A percentile compares a stretch with the other conserved stretches of the same genome.
Evolutionary conservation across 78 protist genomes (phyloP).

Genomic region (Bigelowiella natans): DNA sequence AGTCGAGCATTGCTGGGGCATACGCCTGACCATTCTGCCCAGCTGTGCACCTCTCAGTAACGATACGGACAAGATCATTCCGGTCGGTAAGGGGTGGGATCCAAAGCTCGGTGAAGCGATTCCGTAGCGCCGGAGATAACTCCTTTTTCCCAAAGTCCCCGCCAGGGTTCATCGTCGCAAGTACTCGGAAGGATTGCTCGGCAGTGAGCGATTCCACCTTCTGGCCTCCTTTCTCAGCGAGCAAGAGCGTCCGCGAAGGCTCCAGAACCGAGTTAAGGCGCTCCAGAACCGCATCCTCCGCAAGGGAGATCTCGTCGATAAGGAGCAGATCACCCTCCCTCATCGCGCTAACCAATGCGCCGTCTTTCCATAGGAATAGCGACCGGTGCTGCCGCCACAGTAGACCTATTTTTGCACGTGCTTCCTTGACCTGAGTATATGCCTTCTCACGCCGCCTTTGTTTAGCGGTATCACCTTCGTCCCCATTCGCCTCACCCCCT

Average conservation of each 20-base stretch:
- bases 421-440: neutral
- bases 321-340: slow-evolving; percentile 73
- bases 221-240: slow-evolving; percentile 71
- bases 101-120: slow-evolving; percentile 91
- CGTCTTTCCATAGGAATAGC: neutral
- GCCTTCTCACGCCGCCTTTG: neutral
- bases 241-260: slow-evolving; percentile 62
- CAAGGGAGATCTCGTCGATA: slow-evolving; percentile 94
- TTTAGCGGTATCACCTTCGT: too few species aligned
- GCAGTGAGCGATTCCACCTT: neutral
- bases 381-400: neutral
- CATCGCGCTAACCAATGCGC: slow-evolving; percentile 85
- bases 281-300: slow-evolving; percentile 98
- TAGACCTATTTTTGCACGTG: neutral
- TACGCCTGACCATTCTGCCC: neutral
- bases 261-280: slow-evolving; percentile 96
- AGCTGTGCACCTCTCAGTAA: neutral
- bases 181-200: neutral
- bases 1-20: neutral
- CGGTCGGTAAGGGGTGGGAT: neutral
- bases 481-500: neutral
- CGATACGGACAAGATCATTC: neutral
- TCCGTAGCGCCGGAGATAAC: slow-evolving; percentile 96
- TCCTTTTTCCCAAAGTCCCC: slow-evolving; percentile 99
- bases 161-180: slow-evolving; percentile 19